phyloP scores from a whole-genome alignment of 345 rosid genomes.

The Pugionium cornutum region DNA sequence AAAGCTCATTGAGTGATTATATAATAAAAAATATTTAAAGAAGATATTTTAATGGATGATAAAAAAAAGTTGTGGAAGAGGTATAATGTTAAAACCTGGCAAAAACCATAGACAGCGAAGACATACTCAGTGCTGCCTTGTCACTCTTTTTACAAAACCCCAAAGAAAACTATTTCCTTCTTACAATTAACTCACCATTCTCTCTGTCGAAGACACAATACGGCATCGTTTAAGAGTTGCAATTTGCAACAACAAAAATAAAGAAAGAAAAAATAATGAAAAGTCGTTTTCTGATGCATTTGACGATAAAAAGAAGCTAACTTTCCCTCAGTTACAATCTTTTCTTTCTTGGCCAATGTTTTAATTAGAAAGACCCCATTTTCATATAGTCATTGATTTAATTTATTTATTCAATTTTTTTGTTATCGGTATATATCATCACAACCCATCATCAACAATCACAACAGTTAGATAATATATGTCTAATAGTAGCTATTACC shows the following conservation, averaged over 20 bases:
- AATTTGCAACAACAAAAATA: constrained; percentile 6
- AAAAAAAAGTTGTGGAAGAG: constrained; percentile 41
- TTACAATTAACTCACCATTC: constrained; percentile 20
- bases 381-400: constrained; percentile 27
- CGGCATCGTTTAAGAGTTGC: constrained; percentile 31
- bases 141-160: constrained; percentile 38
- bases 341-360: constrained; percentile 33
- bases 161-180: constrained; percentile 27
- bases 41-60: constrained; percentile 27
- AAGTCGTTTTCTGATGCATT: constrained; percentile 31
- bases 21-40: background rate
- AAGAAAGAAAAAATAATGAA: constrained; percentile 9
- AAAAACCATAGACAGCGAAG: constrained; percentile 39
- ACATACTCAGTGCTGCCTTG: constrained; percentile 38
- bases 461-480: constrained; percentile 5
- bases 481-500: constrained; percentile 19
- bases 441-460: constrained; percentile 17
- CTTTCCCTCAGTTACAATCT: constrained; percentile 39
- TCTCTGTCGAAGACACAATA: constrained; percentile 8
- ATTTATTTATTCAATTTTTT: constrained; percentile 7
- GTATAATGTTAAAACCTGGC: constrained; percentile 36
- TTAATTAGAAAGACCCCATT: constrained; percentile 33
- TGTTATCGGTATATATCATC: constrained; percentile 33
- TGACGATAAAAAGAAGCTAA: constrained; percentile 40
- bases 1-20: background rate